Base-by-base conservation (phyloP, 805 yeast genomes). In the Candida gorgasii region DNA sequence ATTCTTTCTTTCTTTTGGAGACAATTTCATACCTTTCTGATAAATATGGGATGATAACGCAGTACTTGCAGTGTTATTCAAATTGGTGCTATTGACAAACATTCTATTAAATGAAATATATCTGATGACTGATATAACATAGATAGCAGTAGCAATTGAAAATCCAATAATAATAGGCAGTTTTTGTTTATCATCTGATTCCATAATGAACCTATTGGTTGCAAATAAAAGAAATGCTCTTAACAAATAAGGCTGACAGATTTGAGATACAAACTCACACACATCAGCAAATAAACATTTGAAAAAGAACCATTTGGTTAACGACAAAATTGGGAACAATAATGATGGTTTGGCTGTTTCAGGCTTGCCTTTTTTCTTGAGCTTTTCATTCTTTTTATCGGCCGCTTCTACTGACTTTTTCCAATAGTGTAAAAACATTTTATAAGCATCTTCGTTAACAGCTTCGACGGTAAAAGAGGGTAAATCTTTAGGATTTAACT, bases 401-500 rank as follows among this genome's bases (percentile, higher is more conserved):
- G 55, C 49, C 11, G 43, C 46, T 13, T 20, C 39, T 5, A 52
- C 44, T 8, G 54, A 51, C 12, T 30, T 28, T 3, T 50, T 37
- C 69, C 69, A 68, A 26, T 52, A 38, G 9, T 48, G 46, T 13
- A 50, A 38, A 40, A 67, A 57, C 23, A 22, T 36, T 1, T 38
- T 38, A 29, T 44, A 55, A 14, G 61, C 56, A 13, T 38, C 48
- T 18, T 52, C 53, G 38, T 47, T 44, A 19, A 39, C 42, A 12
- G 51, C 27, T 12, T 51, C 52, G 19, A 44, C 44, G 2, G 46
- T 48, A 44, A 40, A 52, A 13, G 77, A 73, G 9, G 96, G 96
- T 39, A 92, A 73, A 59, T 89, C 96, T 2, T 70, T 66, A 8
- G 51, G 48, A 5, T 36, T 40, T n/a, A 49, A 32, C 8, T 19